These are phyloP conservation scores for Ilex asprella DNA, from an alignment of 257 asterid species.

Conservation along the genomic window DNA sequence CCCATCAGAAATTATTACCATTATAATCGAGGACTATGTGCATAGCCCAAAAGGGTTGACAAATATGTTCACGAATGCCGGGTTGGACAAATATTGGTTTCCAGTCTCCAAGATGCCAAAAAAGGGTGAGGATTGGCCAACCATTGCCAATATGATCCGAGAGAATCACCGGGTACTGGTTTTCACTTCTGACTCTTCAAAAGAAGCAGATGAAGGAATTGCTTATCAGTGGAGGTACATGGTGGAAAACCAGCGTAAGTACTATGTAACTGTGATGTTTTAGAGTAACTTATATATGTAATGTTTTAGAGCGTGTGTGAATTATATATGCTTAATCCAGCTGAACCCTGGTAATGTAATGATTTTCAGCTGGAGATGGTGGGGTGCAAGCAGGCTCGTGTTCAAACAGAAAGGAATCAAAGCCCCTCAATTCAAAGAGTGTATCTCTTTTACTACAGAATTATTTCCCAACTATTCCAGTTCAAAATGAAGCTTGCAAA, in stretches of 20 bases:
- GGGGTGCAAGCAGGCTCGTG: slow-evolving; percentile 78
- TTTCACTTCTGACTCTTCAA: slow-evolving; percentile 91
- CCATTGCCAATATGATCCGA: slow-evolving; percentile 59
- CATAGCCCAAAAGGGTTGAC: slow-evolving; percentile 81
- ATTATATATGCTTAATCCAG: slow-evolving; percentile 13
- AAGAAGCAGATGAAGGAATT: slow-evolving; percentile 81
- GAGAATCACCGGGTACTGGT: slow-evolving; percentile 68
- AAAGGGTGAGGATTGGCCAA: slow-evolving; percentile 90
- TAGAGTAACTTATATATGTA: neutral
- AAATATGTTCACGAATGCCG: slow-evolving; percentile 66
- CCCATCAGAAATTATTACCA: slow-evolving; percentile 81
- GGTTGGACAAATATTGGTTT: slow-evolving; percentile 83
- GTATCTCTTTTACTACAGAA: slow-evolving; percentile 76
- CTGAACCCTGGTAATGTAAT: slow-evolving; percentile 16
- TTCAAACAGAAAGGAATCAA: slow-evolving; percentile 84
- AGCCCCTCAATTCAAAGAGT: slow-evolving; percentile 66
- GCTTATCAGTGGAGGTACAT: slow-evolving; percentile 96
- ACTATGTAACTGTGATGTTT: slow-evolving; percentile 1
- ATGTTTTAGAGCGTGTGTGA: slow-evolving; percentile 1
- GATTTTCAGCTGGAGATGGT: slow-evolving; percentile 86
- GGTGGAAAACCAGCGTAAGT: slow-evolving; percentile 90
- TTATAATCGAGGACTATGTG: slow-evolving; percentile 93
- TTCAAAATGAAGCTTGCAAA: slow-evolving; percentile 81
- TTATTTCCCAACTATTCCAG: slow-evolving; percentile 87
- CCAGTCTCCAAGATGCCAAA: slow-evolving; percentile 89